Percentiles rank a stretch among this genome's conserved stretches.
Conservation (phyloP, 495 filamentous ascomycete genomes). For the Endocarpon pusillum region DNA sequence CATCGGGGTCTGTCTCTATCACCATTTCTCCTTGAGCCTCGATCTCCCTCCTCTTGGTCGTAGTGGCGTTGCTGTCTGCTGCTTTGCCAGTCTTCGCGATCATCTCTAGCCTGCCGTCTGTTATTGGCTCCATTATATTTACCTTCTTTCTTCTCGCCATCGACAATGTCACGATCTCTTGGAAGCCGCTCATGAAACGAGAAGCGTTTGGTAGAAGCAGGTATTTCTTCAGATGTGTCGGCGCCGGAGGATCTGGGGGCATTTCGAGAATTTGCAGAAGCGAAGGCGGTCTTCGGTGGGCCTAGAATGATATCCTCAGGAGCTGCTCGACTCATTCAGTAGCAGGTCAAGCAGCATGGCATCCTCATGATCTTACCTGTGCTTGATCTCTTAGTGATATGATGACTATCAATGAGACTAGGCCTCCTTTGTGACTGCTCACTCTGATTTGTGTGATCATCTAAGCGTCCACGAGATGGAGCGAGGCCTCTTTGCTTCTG, state of each 20-base stretch:
- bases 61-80: conserved; percentile 35
- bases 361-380: conserved; percentile 23
- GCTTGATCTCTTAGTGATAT: conserved; percentile 46
- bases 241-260: conserved; percentile 34
- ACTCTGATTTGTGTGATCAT: conserved; percentile 22
- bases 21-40: conserved; percentile 36
- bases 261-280: conserved; percentile 58
- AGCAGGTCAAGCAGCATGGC: conserved; percentile 3
- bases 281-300: conserved; percentile 72
- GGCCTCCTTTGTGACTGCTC: conserved; percentile 34
- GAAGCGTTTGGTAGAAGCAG: no score
- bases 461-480: conserved; percentile 20
- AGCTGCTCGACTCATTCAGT: conserved; percentile 21
- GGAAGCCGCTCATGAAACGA: no score
- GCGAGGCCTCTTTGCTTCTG: conserved; percentile 31
- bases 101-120: conserved; percentile 28
- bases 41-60: conserved; percentile 37
- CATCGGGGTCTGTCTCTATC: conserved; percentile 51
- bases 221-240: no score
- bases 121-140: no score
- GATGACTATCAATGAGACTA: conserved; percentile 38
- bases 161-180: no score
- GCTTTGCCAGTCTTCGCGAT: conserved; percentile 42
- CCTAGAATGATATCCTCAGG: conserved; percentile 76
- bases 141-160: no score